Conservation (phyloP, 2,329 filamentous ascomycete species). For the Botrytis byssoidea region DNA sequence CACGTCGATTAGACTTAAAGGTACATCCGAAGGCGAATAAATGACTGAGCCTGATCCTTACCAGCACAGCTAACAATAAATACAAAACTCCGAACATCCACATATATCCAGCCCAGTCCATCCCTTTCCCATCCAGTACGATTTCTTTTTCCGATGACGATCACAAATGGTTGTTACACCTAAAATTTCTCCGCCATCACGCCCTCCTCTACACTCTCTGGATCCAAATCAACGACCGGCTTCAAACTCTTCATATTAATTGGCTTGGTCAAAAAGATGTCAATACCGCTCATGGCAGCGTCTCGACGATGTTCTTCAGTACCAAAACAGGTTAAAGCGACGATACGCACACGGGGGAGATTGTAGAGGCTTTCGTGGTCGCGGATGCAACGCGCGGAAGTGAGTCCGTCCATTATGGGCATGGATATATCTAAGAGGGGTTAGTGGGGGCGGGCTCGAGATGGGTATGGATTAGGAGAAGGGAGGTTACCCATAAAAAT, state of each 20-base stretch:
- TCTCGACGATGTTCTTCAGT: conserved; percentile 48
- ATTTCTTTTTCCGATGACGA: neutral
- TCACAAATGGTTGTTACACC: neutral
- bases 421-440: conserved; percentile 49
- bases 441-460: neutral
- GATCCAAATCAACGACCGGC: conserved; percentile 27
- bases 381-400: conserved; percentile 48
- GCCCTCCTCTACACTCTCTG: neutral
- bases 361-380: conserved; percentile 45
- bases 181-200: neutral
- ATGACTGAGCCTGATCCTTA: neutral
- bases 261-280: conserved; percentile 53
- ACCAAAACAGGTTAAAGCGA: conserved; percentile 52
- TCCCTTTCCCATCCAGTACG: neutral
- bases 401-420: conserved; percentile 53
- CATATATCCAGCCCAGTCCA: neutral
- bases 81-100: neutral
- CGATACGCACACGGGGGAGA: conserved; percentile 45
- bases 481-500: conserved; percentile 39
- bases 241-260: conserved; percentile 37
- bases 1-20: neutral
- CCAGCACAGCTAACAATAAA: neutral
- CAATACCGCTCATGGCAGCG: conserved; percentile 50
- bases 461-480: neutral
- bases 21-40: neutral